A percentile compares a stretch with the other conserved stretches of the same genome.
These are phyloP conservation scores for Sugiyamaella lignohabitans DNA, from an alignment of 805 yeast species.

Conservation along the genomic window DNA sequence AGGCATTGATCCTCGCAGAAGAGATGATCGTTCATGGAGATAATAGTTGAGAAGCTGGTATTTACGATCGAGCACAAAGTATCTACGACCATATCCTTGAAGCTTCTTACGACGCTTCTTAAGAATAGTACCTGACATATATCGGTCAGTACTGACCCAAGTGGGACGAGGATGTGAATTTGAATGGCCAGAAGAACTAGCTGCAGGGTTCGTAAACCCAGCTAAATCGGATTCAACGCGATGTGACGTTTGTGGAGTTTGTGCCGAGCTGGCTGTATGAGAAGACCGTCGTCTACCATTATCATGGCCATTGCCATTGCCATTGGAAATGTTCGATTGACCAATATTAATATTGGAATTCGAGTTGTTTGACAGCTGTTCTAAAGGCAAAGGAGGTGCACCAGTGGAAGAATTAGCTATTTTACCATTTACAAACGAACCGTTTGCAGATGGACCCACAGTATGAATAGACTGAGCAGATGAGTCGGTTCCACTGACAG, in stretches of 20 bases:
- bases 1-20: conserved; percentile 88
- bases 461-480: not conserved
- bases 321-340: not conserved
- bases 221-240: not conserved
- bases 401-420: conserved; percentile 1
- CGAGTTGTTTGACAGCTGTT: not conserved
- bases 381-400: not conserved
- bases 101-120: conserved; percentile 77
- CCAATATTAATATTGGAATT: not conserved
- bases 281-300: not conserved
- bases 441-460: not conserved
- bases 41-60: conserved; percentile 81
- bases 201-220: not conserved
- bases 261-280: not conserved
- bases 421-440: not conserved
- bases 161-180: conserved; percentile 12
- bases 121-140: conserved; percentile 67
- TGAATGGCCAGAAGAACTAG: not conserved
- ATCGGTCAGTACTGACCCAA: conserved; percentile 30
- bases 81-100: conserved; percentile 82
- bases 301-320: not conserved
- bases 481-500: not conserved
- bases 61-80: conserved; percentile 74
- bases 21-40: conserved; percentile 59
- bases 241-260: not conserved